These are phyloP conservation scores for Taiozyma sp. DNA, from an alignment of 1,139 yeast species.

Conservation along the genomic window DNA sequence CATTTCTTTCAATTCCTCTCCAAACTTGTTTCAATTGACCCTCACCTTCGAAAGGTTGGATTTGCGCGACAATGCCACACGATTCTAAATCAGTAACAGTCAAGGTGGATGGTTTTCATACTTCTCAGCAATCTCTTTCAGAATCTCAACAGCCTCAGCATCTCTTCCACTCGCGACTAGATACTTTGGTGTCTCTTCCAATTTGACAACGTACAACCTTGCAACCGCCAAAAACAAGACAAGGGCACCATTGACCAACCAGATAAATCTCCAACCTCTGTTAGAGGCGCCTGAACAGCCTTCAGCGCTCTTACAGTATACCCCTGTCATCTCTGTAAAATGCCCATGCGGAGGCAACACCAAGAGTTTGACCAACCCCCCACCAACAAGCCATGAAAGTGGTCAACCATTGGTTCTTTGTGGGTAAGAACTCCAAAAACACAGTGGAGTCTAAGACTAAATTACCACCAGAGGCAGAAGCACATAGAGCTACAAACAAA, in stretches of 20 bases:
- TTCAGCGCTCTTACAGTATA: constrained; percentile 35
- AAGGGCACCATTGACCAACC: constrained; percentile 47
- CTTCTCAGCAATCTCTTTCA: constrained; percentile 36
- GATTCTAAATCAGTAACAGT: constrained; percentile 36
- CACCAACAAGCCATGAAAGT: constrained; percentile 56
- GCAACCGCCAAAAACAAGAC: constrained; percentile 15
- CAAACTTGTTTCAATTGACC: constrained; percentile 10
- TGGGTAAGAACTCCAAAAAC: constrained; percentile 53
- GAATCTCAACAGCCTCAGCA: constrained; percentile 38
- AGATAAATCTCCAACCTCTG: constrained; percentile 58
- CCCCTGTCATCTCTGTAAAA: constrained; percentile 33
- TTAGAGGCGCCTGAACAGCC: constrained; percentile 38
- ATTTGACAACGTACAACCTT: constrained; percentile 28
- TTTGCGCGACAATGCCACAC: constrained; percentile 32
- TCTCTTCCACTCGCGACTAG: constrained; percentile 47
- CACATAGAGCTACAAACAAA: constrained; percentile 40
- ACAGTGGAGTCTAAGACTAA: constrained; percentile 56
- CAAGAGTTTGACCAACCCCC: constrained; percentile 59
- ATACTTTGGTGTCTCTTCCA: constrained; percentile 56
- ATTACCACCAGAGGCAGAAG: constrained; percentile 55
- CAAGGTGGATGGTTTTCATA: constrained; percentile 38
- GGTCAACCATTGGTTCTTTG: constrained; percentile 45
- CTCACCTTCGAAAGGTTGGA: constrained; percentile 12
- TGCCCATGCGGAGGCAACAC: constrained; percentile 52
- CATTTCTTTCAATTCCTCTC: constrained; percentile 20